Evolutionary conservation across 1,139 yeast genomes (phyloP).

Genomic region (Pichia sp.): DNA sequence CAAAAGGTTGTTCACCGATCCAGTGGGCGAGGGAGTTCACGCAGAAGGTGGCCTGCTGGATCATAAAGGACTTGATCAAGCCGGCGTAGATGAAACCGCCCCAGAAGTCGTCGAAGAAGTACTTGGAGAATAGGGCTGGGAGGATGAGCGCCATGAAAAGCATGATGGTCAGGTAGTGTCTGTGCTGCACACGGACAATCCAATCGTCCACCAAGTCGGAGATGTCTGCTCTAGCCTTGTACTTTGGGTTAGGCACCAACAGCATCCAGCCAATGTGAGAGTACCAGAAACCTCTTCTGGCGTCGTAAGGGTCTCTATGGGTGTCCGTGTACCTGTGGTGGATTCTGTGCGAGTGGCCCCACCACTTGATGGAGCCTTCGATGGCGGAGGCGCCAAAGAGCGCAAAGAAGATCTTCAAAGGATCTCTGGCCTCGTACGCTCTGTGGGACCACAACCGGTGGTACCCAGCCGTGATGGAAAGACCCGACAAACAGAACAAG

Average conservation of each 20-base stretch:
- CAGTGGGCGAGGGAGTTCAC: slow-evolving; percentile 98
- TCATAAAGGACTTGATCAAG: slow-evolving; percentile 70
- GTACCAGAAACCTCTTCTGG: slow-evolving; percentile 92
- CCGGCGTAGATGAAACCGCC: slow-evolving; percentile 96
- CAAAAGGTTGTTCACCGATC: slow-evolving; percentile 97
- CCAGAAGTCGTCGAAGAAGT: slow-evolving; percentile 80
- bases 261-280: slow-evolving; percentile 99
- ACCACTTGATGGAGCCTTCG: slow-evolving; percentile 98
- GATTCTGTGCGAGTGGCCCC: slow-evolving; percentile 96
- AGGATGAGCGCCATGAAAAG: slow-evolving; percentile 60
- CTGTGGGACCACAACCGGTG: slow-evolving; percentile 89
- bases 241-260: slow-evolving; percentile 86
- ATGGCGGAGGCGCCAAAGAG: slow-evolving; percentile 92
- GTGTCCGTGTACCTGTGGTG: slow-evolving; percentile 98
- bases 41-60: slow-evolving; percentile 98
- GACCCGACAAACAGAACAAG: slow-evolving; percentile 69
- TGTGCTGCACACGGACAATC: slow-evolving; percentile 89
- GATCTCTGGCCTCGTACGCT: slow-evolving; percentile 70
- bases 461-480: slow-evolving; percentile 95
- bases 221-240: slow-evolving; percentile 94
- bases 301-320: slow-evolving; percentile 94
- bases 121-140: slow-evolving; percentile 76
- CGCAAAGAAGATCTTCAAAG: slow-evolving; percentile 70
- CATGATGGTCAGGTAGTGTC: slow-evolving; percentile 76
- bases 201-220: slow-evolving; percentile 87